A percentile compares a stretch with the other conserved stretches of the same genome.
phyloP scores from a whole-genome alignment of 352 stramenopile genomes.

The Phytopythium litorale region DNA sequence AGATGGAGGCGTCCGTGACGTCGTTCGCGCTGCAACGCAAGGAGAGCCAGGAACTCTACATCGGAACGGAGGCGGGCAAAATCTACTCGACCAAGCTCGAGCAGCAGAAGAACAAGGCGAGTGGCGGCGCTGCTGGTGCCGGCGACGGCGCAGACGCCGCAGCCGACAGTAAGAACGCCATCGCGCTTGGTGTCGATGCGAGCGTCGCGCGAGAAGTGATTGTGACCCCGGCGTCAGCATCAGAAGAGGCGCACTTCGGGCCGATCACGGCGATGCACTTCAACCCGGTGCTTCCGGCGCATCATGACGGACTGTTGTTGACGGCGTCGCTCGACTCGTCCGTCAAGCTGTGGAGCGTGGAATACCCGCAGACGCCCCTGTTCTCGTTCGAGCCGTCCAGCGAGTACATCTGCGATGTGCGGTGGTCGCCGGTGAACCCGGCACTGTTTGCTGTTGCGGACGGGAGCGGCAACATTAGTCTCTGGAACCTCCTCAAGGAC shows the following conservation, averaged over 20 bases:
- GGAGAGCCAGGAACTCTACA: constrained; percentile 81
- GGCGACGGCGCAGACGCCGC: constrained; percentile 20
- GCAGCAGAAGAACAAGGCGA: constrained; percentile 63
- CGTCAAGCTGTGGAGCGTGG: constrained; percentile 84
- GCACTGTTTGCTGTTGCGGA: constrained; percentile 83
- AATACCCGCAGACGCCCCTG: constrained; percentile 62
- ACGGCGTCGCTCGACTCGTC: constrained; percentile 85
- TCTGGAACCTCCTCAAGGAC: constrained; percentile 87
- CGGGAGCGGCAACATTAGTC: constrained; percentile 57
- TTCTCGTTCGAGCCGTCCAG: constrained; percentile 85
- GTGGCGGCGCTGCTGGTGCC: constrained; percentile 8
- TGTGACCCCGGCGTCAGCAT: constrained; percentile 51
- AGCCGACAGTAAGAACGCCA: constrained; percentile 38
- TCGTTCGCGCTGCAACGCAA: constrained; percentile 79
- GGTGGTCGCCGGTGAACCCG: constrained; percentile 78
- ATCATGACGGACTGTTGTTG: constrained; percentile 75
- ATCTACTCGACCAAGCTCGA: constrained; percentile 75
- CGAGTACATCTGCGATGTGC: constrained; percentile 87
- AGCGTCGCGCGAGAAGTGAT: constrained; percentile 53
- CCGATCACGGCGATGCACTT: constrained; percentile 85
- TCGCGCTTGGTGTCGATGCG: constrained; percentile 15
- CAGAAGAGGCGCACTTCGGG: constrained; percentile 72
- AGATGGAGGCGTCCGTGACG: constrained; percentile 84
- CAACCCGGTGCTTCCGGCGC: constrained; percentile 62
- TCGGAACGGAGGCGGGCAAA: constrained; percentile 81